A percentile compares a stretch with the other conserved stretches of the same genome.
Conservation (phyloP, 345 rosid species). For the Turritis glabra region DNA sequence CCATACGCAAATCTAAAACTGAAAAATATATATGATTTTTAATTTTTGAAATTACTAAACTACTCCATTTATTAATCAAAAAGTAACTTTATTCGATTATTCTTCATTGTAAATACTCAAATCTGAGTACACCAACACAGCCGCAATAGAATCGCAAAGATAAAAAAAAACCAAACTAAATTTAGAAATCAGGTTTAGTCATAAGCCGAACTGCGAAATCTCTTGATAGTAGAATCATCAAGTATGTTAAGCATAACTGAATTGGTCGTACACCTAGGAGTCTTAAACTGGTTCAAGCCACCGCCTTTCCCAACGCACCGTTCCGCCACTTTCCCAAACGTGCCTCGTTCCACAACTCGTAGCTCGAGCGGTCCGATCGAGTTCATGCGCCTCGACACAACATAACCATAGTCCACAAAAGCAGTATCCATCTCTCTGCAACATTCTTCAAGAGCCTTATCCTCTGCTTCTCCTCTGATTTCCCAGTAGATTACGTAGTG, state of each 20-base stretch:
- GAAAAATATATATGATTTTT: background rate
- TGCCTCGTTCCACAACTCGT: slow-evolving; percentile 68
- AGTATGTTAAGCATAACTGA: slow-evolving; percentile 63
- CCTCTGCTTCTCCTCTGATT: slow-evolving; percentile 76
- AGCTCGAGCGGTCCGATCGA: slow-evolving; percentile 91
- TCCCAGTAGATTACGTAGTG: slow-evolving; percentile 95
- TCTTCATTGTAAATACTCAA: background rate
- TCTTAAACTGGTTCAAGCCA: slow-evolving; percentile 90
- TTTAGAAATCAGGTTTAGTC: slow-evolving; percentile 1
- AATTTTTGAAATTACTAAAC: background rate
- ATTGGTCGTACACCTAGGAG: slow-evolving; percentile 86
- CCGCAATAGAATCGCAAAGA: slow-evolving; percentile 8
- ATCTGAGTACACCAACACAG: slow-evolving; percentile 15
- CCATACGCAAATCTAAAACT: background rate
- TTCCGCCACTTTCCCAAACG: slow-evolving; percentile 77
- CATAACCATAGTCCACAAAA: slow-evolving; percentile 80
- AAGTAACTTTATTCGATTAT: background rate
- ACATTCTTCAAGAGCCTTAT: slow-evolving; percentile 60
- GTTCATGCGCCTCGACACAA: slow-evolving; percentile 67
- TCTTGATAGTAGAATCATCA: slow-evolving; percentile 54
- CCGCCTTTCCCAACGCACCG: slow-evolving; percentile 71
- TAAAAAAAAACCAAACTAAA: slow-evolving; percentile 18
- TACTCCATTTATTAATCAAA: background rate
- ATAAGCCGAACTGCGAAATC: slow-evolving; percentile 69
- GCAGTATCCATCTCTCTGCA: slow-evolving; percentile 78